Evolutionary conservation across 139 green algal species (phyloP).

Genomic region (Chlorella sp.): DNA sequence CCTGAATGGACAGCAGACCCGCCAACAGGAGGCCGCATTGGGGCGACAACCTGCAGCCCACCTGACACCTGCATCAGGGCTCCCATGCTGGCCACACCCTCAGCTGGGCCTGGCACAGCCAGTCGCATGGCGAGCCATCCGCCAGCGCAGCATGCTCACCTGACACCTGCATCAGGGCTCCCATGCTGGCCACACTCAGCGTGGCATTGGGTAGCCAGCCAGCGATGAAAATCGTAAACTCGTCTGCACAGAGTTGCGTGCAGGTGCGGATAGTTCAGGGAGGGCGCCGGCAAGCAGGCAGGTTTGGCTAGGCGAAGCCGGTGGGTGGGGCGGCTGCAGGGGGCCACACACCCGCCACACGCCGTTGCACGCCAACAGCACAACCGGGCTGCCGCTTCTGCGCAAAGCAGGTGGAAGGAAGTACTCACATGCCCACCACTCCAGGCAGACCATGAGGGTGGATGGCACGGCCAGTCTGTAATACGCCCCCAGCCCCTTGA

Average conservation of each 20-base stretch:
- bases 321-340: no score
- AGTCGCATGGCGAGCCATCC: no score
- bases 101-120: slow-evolving; percentile 46
- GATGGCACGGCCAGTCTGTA: slow-evolving; percentile 68
- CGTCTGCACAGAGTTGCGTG: neutral
- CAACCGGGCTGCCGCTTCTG: neutral
- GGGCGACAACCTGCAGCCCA: no score
- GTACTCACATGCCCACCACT: slow-evolving; percentile 81
- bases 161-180: slow-evolving; percentile 75
- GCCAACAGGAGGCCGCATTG: neutral
- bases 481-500: slow-evolving; percentile 69
- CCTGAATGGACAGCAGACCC: neutral
- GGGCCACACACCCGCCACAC: no score
- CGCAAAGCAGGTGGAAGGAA: neutral
- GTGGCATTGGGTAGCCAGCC: slow-evolving; percentile 50
- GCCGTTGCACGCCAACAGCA: no score
- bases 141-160: slow-evolving; percentile 14
- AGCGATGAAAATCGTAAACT: slow-evolving; percentile 6
- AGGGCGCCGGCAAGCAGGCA: neutral
- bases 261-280: neutral
- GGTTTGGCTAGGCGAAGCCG: neutral
- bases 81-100: slow-evolving; percentile 80
- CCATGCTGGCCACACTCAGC: slow-evolving; percentile 76
- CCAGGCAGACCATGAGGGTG: slow-evolving; percentile 73
- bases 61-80: slow-evolving; percentile 75